Conservation (phyloP, 1,284 basidiomycete genomes). For the Cutaneotrichosporon spelunceum region DNA sequence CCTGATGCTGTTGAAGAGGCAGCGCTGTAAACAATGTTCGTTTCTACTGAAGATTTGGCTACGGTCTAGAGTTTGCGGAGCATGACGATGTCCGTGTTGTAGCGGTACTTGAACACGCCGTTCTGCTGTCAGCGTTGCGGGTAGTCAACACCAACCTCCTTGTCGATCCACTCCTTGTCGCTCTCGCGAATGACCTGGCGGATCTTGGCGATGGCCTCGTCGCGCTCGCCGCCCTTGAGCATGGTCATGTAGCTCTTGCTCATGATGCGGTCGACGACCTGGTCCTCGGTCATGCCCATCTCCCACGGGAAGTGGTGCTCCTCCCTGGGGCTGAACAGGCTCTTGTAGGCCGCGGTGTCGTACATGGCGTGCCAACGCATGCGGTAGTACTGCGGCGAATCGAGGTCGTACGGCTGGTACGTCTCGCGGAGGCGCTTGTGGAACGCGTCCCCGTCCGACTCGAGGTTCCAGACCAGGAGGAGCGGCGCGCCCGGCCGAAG, state of each 20-base stretch:
- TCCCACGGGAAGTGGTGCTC: slow-evolving; percentile 31
- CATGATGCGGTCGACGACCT: slow-evolving; percentile 38
- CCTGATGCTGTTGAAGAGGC: too few relatives aligned
- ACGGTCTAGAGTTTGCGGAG: slow-evolving; percentile 25
- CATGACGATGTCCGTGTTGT: slow-evolving; percentile 40
- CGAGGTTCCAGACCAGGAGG: slow-evolving; percentile 51
- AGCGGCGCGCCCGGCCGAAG: slow-evolving; percentile 46
- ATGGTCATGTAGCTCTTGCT: slow-evolving; percentile 49
- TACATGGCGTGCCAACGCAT: slow-evolving; percentile 37
- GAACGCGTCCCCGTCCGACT: slow-evolving; percentile 28
- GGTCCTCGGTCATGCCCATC: slow-evolving; percentile 34
- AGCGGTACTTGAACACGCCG: slow-evolving; percentile 39
- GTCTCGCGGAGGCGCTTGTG: slow-evolving; percentile 28
- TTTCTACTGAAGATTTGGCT: too few relatives aligned
- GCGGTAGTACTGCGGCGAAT: slow-evolving; percentile 48
- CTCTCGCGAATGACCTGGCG: slow-evolving; percentile 26
- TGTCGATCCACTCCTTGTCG: slow-evolving; percentile 43
- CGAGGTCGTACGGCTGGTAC: slow-evolving; percentile 39
- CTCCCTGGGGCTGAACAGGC: slow-evolving; percentile 33
- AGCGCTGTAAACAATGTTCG: too few relatives aligned
- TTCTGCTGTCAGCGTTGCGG: slow-evolving; percentile 21
- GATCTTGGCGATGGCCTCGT: slow-evolving; percentile 29
- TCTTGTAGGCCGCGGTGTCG: slow-evolving; percentile 35
- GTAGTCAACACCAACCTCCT: slow-evolving; percentile 27
- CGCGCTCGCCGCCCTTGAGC: slow-evolving; percentile 33